Percentiles rank a stretch among this genome's conserved stretches.
phyloP scores from a whole-genome alignment of 2,329 filamentous ascomycete genomes.

The Graphilbum fragrans region DNA sequence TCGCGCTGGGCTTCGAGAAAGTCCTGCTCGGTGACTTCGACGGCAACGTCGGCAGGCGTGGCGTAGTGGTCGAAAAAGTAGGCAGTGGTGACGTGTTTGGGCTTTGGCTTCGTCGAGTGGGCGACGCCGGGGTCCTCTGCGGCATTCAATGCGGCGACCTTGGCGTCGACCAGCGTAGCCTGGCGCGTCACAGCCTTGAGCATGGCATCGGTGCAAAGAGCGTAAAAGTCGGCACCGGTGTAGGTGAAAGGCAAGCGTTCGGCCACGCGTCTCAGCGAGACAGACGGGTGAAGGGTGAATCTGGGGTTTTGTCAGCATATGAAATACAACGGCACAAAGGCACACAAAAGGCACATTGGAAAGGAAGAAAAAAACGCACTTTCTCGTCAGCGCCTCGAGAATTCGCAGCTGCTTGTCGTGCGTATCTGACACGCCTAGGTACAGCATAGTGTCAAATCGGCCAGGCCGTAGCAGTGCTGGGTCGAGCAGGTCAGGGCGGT shows the following conservation, averaged over 20 bases:
- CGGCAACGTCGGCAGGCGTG: slow-evolving; percentile 67
- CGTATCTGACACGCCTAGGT: slow-evolving; percentile 89
- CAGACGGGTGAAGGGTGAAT: slow-evolving; percentile 70
- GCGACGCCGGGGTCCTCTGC: slow-evolving; percentile 19
- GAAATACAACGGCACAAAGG: neutral
- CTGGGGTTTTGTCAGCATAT: slow-evolving; percentile 27
- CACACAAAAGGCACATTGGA: neutral
- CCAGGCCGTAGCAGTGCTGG: slow-evolving; percentile 81
- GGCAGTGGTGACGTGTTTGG: slow-evolving; percentile 60
- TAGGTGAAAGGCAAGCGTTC: slow-evolving; percentile 83
- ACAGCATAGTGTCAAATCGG: slow-evolving; percentile 96
- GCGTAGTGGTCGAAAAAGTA: slow-evolving; percentile 95
- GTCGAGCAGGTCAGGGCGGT: slow-evolving; percentile 85
- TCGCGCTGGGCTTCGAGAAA: slow-evolving; percentile 73
- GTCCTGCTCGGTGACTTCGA: slow-evolving; percentile 81
- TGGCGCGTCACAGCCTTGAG: slow-evolving; percentile 94
- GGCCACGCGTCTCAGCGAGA: slow-evolving; percentile 66
- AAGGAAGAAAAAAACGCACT: slow-evolving; percentile 47
- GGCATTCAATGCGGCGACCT: slow-evolving; percentile 58
- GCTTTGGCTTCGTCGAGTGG: slow-evolving; percentile 12
- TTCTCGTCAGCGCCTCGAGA: slow-evolving; percentile 83
- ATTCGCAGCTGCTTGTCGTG: slow-evolving; percentile 95
- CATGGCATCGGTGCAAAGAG: slow-evolving; percentile 95
- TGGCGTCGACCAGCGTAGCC: slow-evolving; percentile 69
- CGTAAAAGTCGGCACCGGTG: slow-evolving; percentile 94